Percentiles rank a stretch among this genome's conserved stretches.
phyloP scores from a whole-genome alignment of 169 alveolate genomes.

The Plasmodium gonderi region DNA sequence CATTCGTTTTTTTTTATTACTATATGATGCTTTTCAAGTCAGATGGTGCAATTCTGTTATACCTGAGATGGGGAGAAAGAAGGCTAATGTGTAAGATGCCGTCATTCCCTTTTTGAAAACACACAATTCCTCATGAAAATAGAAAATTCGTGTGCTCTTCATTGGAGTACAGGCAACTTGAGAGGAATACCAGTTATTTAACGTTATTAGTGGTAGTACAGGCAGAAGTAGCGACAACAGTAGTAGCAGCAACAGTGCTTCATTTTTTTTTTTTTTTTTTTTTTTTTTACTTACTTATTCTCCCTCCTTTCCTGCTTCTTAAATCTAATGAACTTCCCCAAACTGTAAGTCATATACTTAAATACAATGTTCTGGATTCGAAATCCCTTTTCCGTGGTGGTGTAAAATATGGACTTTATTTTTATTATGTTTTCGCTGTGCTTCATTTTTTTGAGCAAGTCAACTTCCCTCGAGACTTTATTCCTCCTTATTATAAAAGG shows the following conservation, averaged over 20 bases:
- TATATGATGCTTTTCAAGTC: slow-evolving; percentile 45
- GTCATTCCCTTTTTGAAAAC: not conserved
- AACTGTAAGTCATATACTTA: slow-evolving; percentile 65
- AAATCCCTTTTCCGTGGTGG: slow-evolving; percentile 58
- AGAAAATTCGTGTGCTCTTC: not conserved
- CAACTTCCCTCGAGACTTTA: slow-evolving; percentile 73
- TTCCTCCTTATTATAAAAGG: slow-evolving; percentile 24
- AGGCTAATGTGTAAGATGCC: not conserved
- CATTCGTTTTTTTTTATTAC: not conserved
- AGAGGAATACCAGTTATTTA: not conserved
- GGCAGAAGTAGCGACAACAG: no score
- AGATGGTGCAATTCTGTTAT: slow-evolving; percentile 7
- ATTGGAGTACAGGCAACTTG: not conserved
- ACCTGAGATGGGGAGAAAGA: slow-evolving; percentile 6
- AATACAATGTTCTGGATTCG: slow-evolving; percentile 60
- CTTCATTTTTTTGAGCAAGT: slow-evolving; percentile 45
- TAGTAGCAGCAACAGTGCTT: no score
- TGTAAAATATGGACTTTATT: slow-evolving; percentile 45
- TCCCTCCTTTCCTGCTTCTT: slow-evolving; percentile 61
- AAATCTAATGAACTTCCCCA: slow-evolving; percentile 53
- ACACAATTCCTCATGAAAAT: not conserved
- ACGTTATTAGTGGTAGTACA: no score
- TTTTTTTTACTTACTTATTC: slow-evolving; percentile 37
- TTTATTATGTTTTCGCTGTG: slow-evolving; percentile 47
- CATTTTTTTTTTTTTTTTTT: not conserved